A percentile compares a stretch with the other conserved stretches of the same genome.
Evolutionary conservation across 345 rosid species (phyloP).

Genomic region (Ceriops tagal): DNA sequence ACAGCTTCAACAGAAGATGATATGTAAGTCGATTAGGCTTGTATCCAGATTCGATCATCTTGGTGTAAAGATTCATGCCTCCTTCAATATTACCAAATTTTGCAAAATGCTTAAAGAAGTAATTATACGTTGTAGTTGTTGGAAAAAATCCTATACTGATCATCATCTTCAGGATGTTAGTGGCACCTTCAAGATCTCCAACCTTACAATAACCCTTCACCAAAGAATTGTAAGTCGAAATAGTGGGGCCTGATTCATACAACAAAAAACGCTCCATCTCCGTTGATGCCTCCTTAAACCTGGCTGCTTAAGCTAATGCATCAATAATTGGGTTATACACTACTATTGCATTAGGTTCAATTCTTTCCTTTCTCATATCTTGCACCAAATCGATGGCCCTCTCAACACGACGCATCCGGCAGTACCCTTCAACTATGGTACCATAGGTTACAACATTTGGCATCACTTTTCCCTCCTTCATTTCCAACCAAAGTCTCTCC

Average conservation of each 20-base stretch:
- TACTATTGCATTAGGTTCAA: constrained; percentile 51
- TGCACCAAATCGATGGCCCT: constrained; percentile 59
- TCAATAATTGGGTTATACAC: constrained; percentile 71
- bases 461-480: constrained; percentile 42
- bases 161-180: constrained; percentile 74
- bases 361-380: constrained; percentile 61
- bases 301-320: constrained; percentile 67
- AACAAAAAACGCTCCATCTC: constrained; percentile 66
- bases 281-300: constrained; percentile 61
- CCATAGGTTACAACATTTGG: constrained; percentile 73
- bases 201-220: constrained; percentile 78
- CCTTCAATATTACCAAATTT: constrained; percentile 60
- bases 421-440: constrained; percentile 78
- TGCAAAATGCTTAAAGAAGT: constrained; percentile 62
- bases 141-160: constrained; percentile 61
- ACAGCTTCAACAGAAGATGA: constrained; percentile 74
- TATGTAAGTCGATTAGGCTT: constrained; percentile 61
- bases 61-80: constrained; percentile 65
- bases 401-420: constrained; percentile 61
- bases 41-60: constrained; percentile 74
- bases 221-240: constrained; percentile 73
- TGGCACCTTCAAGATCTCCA: constrained; percentile 61
- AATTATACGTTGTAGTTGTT: constrained; percentile 68
- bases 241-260: constrained; percentile 63
- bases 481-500: constrained; percentile 66